phyloP scores from a whole-genome alignment of 2,329 filamentous ascomycete genomes.

The Pseudopyricularia cyperi region DNA sequence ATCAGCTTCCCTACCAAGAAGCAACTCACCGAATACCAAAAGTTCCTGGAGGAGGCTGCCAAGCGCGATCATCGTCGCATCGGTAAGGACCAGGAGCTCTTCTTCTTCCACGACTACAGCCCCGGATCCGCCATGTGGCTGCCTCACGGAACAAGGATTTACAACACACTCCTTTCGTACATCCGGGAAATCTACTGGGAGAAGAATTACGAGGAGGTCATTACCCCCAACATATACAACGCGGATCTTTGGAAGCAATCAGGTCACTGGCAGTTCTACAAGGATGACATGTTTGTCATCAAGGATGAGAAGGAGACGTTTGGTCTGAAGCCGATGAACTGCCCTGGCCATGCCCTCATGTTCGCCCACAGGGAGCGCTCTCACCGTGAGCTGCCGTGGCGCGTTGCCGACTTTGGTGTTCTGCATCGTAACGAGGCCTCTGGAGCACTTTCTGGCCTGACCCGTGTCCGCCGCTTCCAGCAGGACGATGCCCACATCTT shows the following conservation, averaged over 20 bases:
- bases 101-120: conserved; percentile 92
- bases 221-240: conserved; percentile 95
- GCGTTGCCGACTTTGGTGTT: conserved; percentile 72
- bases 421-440: conserved; percentile 81
- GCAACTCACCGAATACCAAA: conserved; percentile 81
- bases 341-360: conserved; percentile 75
- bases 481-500: conserved; percentile 81
- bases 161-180: conserved; percentile 43
- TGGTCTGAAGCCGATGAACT: conserved; percentile 65
- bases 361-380: conserved; percentile 62
- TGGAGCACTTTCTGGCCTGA: conserved; percentile 68
- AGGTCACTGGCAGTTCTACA: conserved; percentile 87
- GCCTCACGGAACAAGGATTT: conserved; percentile 52
- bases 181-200: conserved; percentile 83
- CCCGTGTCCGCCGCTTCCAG: conserved; percentile 74
- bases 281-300: conserved; percentile 80
- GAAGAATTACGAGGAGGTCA: conserved; percentile 88
- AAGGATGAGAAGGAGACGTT: conserved; percentile 59
- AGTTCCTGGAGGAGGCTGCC: conserved; percentile 93
- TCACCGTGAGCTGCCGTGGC: conserved; percentile 69
- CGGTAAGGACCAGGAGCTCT: conserved; percentile 89
- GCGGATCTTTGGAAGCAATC: conserved; percentile 86
- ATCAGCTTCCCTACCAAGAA: conserved; percentile 96
- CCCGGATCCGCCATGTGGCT: conserved; percentile 88
- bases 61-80: conserved; percentile 93